Conservation (phyloP, 2,329 filamentous ascomycete species). For the Aaosphaeria arxii region DNA sequence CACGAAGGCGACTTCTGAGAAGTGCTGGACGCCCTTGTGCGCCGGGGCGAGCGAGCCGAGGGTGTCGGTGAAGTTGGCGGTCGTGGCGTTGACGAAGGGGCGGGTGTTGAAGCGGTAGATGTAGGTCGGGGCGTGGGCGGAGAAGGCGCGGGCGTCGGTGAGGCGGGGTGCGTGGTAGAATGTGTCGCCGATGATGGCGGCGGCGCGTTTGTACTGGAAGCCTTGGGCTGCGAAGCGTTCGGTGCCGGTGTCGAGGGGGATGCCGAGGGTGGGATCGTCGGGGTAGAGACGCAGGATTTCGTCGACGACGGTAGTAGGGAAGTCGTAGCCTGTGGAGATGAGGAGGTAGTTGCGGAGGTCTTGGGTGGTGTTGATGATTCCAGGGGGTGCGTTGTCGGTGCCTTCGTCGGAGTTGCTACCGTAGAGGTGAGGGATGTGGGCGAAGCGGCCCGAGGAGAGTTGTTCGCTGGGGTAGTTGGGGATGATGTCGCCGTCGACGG, state of each 20-base stretch:
- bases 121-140: slow-evolving; percentile 52
- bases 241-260: slow-evolving; percentile 29
- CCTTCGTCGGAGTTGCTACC: slow-evolving; percentile 68
- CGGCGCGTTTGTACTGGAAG: slow-evolving; percentile 53
- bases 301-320: slow-evolving; percentile 24
- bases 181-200: slow-evolving; percentile 53
- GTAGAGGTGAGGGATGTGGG: slow-evolving; percentile 61
- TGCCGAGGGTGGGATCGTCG: slow-evolving; percentile 29
- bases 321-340: slow-evolving; percentile 31
- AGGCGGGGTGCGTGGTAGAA: slow-evolving; percentile 56
- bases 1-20: slow-evolving; percentile 49
- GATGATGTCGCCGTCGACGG: slow-evolving; percentile 59
- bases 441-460: slow-evolving; percentile 57
- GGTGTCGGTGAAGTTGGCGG: slow-evolving; percentile 36
- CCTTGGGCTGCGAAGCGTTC: slow-evolving; percentile 31
- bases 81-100: slow-evolving; percentile 24
- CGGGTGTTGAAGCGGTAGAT: slow-evolving; percentile 60
- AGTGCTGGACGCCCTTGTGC: slow-evolving; percentile 52
- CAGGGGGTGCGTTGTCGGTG: slow-evolving; percentile 53
- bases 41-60: slow-evolving; percentile 43
- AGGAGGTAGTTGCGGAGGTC: slow-evolving; percentile 42
- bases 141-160: slow-evolving; percentile 41
- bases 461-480: slow-evolving; percentile 53
- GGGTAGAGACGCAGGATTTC: slow-evolving; percentile 35
- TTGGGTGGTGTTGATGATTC: slow-evolving; percentile 54